Evolutionary conservation across 306 rosid species (phyloP), one percentile per base, ranked within the genome.

Genomic region (Crataegus laevigata): DNA sequence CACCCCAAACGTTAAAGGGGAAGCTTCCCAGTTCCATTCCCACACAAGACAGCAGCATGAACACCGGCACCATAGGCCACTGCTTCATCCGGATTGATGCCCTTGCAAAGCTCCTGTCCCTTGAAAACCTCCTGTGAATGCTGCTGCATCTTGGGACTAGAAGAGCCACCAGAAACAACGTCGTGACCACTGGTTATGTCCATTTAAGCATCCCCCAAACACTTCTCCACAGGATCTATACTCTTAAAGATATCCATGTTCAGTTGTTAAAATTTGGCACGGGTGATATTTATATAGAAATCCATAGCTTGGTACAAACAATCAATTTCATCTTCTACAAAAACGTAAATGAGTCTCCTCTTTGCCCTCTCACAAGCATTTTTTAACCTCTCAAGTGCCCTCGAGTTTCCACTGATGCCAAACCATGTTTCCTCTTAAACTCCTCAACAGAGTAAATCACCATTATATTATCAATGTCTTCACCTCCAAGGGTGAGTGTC

Each of bases 31-130:
- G 2, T 26, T 26, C 1, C 21, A 69, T 18, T 26, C 42, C 58
- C 72, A 69, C 51, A 61, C 78, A 64, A 62, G 24, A 47, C 64
- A 26, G 68, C 75, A 36, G 72, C 73, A 10, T 69, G 61, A 26
- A 69, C 42, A 18, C 61, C 43, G 0, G 73, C 61, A 0, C 73
- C 61, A 19, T 50, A 28, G 9, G 61, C 73, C 34, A 50, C 55
- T 0, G 43, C 73, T 60, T 69, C 73, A 50, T 69, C 73, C 3
- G 43, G 28, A 50, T 69, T 69, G 50, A 69, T 50, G 1, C 61
- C 43, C 19, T 18, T 28, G 60, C 61, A 28, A 13, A 69, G 25
- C 42, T 69, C 61, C 43, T 69, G 50, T 12, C 73, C 61, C 10
- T 26, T 47, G 61, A 69, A 69, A 24, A 50, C 25, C 29, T 50